A percentile compares a stretch with the other conserved stretches of the same genome.
Conservation (phyloP, 2,329 filamentous ascomycete species). For the Pezicula neosporulosa region DNA sequence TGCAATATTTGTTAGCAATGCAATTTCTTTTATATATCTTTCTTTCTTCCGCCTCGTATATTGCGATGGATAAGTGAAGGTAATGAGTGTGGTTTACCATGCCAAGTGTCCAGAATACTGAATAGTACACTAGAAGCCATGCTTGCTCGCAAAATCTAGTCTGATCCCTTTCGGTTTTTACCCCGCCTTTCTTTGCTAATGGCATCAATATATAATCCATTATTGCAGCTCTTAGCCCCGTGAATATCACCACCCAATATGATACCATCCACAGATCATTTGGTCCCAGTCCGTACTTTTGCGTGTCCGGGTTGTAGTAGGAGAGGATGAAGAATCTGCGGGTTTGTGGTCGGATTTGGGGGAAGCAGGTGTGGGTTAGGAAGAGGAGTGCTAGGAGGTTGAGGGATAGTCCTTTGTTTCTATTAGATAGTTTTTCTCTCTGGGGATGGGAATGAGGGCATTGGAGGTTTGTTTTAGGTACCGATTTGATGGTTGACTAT, state of each 20-base stretch:
- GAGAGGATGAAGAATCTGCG: slow-evolving; percentile 78
- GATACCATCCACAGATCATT: slow-evolving; percentile 73
- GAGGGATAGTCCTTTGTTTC: slow-evolving; percentile 65
- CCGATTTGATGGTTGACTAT: neutral
- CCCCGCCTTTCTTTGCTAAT: slow-evolving; percentile 65
- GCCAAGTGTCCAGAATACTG: slow-evolving; percentile 75
- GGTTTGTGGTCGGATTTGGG: slow-evolving; percentile 70
- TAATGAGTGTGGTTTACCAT: slow-evolving; percentile 53
- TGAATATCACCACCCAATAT: slow-evolving; percentile 78
- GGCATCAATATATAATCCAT: slow-evolving; percentile 87
- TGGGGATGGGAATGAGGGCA: no score
- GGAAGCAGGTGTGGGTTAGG: slow-evolving; percentile 75
- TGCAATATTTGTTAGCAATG: neutral
- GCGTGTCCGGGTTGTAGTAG: slow-evolving; percentile 67
- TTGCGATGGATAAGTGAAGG: no score
- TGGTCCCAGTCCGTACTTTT: slow-evolving; percentile 68
- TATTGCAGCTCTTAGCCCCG: slow-evolving; percentile 71
- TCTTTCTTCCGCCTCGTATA: no score
- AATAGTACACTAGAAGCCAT: slow-evolving; percentile 82
- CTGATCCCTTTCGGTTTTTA: slow-evolving; percentile 68
- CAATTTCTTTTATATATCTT: no score
- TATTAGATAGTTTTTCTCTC: neutral
- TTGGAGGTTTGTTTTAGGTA: neutral
- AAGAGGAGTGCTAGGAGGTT: slow-evolving; percentile 78
- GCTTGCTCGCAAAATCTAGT: slow-evolving; percentile 87